Percentiles rank a stretch among this genome's conserved stretches.
phyloP scores from a whole-genome alignment of 1,284 basidiomycete species.

The Boletellus sp. region DNA sequence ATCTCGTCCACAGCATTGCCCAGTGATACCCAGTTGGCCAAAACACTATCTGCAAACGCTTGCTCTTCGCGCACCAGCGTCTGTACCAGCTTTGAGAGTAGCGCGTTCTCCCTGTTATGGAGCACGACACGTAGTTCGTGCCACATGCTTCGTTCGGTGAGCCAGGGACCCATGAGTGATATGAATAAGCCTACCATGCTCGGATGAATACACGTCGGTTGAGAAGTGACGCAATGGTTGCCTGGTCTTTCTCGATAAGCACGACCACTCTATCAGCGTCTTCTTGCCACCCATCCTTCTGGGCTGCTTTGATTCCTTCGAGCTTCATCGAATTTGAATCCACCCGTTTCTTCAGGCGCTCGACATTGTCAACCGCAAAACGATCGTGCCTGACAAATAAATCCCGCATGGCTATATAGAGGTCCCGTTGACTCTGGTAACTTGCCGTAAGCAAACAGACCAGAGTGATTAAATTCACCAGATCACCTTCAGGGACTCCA shows the following conservation, averaged over 20 bases:
- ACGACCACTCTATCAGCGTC: slow-evolving; percentile 74
- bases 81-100: slow-evolving; percentile 72
- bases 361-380: slow-evolving; percentile 81
- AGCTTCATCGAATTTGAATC: slow-evolving; percentile 73
- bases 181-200: slow-evolving; percentile 56
- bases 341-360: slow-evolving; percentile 80
- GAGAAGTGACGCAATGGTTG: slow-evolving; percentile 64
- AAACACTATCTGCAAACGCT: slow-evolving; percentile 57
- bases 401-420: slow-evolving; percentile 83
- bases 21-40: slow-evolving; percentile 71
- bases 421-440: slow-evolving; percentile 74
- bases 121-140: slow-evolving; percentile 85
- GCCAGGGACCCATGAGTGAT: not conserved
- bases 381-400: slow-evolving; percentile 81
- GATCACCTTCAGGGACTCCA: slow-evolving; percentile 71
- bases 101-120: slow-evolving; percentile 82
- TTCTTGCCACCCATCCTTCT: slow-evolving; percentile 78
- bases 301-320: slow-evolving; percentile 61
- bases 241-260: slow-evolving; percentile 74
- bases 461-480: not conserved
- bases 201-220: slow-evolving; percentile 79
- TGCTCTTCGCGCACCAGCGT: slow-evolving; percentile 70
- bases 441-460: slow-evolving; percentile 10
- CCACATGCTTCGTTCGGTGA: slow-evolving; percentile 65
- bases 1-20: slow-evolving; percentile 69